Conservation (phyloP, 345 rosid genomes). For the Mangifera indica region DNA sequence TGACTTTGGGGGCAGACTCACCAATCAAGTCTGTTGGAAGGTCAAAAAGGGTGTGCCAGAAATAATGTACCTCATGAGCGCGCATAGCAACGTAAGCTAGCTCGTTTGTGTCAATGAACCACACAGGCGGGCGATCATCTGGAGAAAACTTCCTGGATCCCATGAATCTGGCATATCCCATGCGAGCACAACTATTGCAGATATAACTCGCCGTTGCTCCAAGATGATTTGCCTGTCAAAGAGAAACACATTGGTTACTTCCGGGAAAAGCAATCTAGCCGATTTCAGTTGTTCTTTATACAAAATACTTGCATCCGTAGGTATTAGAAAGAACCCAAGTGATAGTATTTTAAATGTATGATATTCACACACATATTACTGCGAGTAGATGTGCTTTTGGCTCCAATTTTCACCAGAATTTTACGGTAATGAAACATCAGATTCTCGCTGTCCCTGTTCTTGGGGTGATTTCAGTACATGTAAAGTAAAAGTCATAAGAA, state of each 20-base stretch:
- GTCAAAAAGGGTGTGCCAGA: constrained; percentile 75
- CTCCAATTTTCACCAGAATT: neutral
- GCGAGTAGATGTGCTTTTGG: neutral
- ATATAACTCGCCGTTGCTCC: constrained; percentile 67
- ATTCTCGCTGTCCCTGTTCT: neutral
- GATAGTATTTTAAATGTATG: neutral
- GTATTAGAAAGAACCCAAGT: neutral
- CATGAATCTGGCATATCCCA: constrained; percentile 89
- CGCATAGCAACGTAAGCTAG: constrained; percentile 66
- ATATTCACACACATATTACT: neutral
- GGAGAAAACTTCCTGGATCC: constrained; percentile 85
- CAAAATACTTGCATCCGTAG: too few relatives aligned
- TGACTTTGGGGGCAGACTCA: constrained; percentile 69
- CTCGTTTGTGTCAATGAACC: constrained; percentile 78
- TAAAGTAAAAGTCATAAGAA: too few relatives aligned
- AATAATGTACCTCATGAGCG: constrained; percentile 77
- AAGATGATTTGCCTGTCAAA: constrained; percentile 52
- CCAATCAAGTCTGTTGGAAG: constrained; percentile 72
- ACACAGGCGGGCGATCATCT: constrained; percentile 70
- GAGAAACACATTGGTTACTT: neutral
- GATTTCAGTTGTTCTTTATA: neutral
- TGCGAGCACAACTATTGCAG: constrained; percentile 56
- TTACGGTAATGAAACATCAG: neutral
- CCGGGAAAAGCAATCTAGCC: neutral
- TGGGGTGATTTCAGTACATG: neutral